Evolutionary conservation across 2,329 filamentous ascomycete species (phyloP).

Genomic region (Geosmithia flava): DNA sequence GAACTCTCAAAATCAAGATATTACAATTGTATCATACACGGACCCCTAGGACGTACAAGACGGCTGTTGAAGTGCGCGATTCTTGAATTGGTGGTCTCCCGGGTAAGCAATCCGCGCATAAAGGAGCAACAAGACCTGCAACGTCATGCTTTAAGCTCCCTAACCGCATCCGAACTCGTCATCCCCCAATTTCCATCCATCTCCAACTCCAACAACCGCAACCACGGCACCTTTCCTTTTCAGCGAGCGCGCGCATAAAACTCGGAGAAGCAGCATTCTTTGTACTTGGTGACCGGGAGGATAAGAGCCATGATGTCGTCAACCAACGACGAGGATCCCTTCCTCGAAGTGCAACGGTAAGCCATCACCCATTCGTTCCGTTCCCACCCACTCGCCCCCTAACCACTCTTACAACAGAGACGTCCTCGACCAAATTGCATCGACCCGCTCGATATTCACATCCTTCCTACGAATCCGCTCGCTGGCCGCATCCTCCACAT

Average conservation of each 20-base stretch:
- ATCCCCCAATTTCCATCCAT: not conserved
- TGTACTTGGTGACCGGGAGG: not conserved
- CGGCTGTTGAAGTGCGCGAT: not conserved
- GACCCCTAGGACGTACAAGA: not conserved
- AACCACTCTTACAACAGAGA: slow-evolving; percentile 45
- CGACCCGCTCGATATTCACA: slow-evolving; percentile 75
- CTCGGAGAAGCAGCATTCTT: not conserved
- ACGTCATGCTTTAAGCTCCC: slow-evolving; percentile 15
- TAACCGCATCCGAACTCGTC: no score
- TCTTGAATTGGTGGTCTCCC: not conserved
- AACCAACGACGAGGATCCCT: slow-evolving; percentile 55
- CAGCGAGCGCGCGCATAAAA: no score
- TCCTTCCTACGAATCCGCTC: slow-evolving; percentile 95
- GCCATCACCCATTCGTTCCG: slow-evolving; percentile 8
- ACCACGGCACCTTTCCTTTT: no score
- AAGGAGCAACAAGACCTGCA: slow-evolving; percentile 6
- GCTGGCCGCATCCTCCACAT: slow-evolving; percentile 56
- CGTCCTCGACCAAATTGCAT: slow-evolving; percentile 70
- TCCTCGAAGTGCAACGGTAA: slow-evolving; percentile 61
- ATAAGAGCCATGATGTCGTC: slow-evolving; percentile 50
- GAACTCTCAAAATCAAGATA: no score
- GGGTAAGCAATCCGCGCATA: not conserved
- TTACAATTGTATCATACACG: no score
- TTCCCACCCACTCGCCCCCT: not conserved
- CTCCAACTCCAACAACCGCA: not conserved